phyloP scores from a whole-genome alignment of 2,329 filamentous ascomycete species.

The Chrysoporthe cubensis region DNA sequence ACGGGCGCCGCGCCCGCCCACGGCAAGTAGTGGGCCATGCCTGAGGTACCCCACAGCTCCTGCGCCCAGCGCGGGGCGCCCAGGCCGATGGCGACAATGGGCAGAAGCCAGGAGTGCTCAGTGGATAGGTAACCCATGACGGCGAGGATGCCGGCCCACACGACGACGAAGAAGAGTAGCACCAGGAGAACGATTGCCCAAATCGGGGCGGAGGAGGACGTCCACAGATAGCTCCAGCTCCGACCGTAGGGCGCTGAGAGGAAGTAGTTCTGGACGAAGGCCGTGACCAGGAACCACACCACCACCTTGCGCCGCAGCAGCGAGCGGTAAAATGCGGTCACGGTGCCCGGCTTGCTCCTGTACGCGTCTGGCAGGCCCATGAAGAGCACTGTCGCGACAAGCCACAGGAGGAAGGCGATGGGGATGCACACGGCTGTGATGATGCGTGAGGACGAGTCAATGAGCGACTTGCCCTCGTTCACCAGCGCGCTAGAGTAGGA shows the following conservation, averaged over 20 bases:
- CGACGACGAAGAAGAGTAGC: slow-evolving; percentile 53
- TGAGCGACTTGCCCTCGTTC: slow-evolving; percentile 40
- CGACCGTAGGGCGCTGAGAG: slow-evolving; percentile 66
- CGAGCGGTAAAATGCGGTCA: slow-evolving; percentile 65
- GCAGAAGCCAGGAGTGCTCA: slow-evolving; percentile 66
- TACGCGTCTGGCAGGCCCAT: slow-evolving; percentile 67
- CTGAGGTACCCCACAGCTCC: slow-evolving; percentile 66
- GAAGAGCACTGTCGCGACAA: slow-evolving; percentile 56
- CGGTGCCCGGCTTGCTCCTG: slow-evolving; percentile 60
- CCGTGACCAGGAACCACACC: slow-evolving; percentile 64
- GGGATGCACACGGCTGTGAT: slow-evolving; percentile 52
- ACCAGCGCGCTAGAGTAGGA: slow-evolving; percentile 46
- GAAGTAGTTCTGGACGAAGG: slow-evolving; percentile 67
- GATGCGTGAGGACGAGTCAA: slow-evolving; percentile 39
- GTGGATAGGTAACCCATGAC: slow-evolving; percentile 56
- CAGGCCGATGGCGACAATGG: slow-evolving; percentile 67
- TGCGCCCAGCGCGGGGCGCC: slow-evolving; percentile 68
- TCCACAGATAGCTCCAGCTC: slow-evolving; percentile 62
- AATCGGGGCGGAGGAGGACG: slow-evolving; percentile 52
- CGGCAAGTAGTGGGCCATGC: slow-evolving; percentile 62
- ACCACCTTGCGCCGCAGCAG: slow-evolving; percentile 64
- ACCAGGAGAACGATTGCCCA: slow-evolving; percentile 61
- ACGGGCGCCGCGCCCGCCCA: slow-evolving; percentile 53
- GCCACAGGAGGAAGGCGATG: slow-evolving; percentile 59
- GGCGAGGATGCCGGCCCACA: slow-evolving; percentile 58